Evolutionary conservation across 2,329 filamentous ascomycete species (phyloP).

Genomic region (Phialophora tarda): DNA sequence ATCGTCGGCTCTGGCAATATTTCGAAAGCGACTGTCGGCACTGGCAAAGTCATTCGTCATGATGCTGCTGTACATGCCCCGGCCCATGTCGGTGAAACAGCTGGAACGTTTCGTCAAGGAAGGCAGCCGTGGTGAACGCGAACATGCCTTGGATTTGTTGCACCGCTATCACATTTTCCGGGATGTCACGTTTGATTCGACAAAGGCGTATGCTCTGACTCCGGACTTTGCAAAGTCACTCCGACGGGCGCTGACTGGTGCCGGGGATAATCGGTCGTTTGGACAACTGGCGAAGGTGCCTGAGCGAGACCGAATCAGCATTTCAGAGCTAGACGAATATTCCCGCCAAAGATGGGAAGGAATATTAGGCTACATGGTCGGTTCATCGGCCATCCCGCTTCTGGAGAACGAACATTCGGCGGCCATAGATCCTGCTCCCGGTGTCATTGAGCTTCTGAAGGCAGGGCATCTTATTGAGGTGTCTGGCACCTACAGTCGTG

Average conservation of each 20-base stretch:
- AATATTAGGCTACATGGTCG: slow-evolving; percentile 92
- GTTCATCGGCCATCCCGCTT: slow-evolving; percentile 45
- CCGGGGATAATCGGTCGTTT: slow-evolving; percentile 84
- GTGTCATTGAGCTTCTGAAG: slow-evolving; percentile 83
- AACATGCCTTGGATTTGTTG: slow-evolving; percentile 81
- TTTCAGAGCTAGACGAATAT: slow-evolving; percentile 79
- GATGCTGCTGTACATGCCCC: slow-evolving; percentile 88
- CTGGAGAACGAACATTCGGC: slow-evolving; percentile 23
- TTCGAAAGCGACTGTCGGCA: slow-evolving; percentile 94
- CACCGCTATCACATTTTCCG: slow-evolving; percentile 84
- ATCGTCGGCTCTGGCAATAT: slow-evolving; percentile 92
- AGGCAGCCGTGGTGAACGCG: slow-evolving; percentile 71
- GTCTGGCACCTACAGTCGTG: slow-evolving; percentile 41
- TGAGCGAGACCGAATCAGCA: slow-evolving; percentile 67
- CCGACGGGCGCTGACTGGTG: slow-evolving; percentile 84
- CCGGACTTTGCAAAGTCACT: slow-evolving; percentile 83
- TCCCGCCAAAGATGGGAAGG: slow-evolving; percentile 92
- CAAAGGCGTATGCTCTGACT: slow-evolving; percentile 76
- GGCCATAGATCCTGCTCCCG: slow-evolving; percentile 63
- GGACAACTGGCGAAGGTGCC: slow-evolving; percentile 77
- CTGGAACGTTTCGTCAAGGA: slow-evolving; percentile 86
- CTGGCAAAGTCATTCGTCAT: slow-evolving; percentile 95
- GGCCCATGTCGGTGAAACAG: slow-evolving; percentile 76
- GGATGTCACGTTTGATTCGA: slow-evolving; percentile 65
- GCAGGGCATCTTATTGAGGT: slow-evolving; percentile 79